Base-by-base conservation (phyloP, 2,329 filamentous ascomycete genomes). In the Ophiosphaerella herpotricha region DNA sequence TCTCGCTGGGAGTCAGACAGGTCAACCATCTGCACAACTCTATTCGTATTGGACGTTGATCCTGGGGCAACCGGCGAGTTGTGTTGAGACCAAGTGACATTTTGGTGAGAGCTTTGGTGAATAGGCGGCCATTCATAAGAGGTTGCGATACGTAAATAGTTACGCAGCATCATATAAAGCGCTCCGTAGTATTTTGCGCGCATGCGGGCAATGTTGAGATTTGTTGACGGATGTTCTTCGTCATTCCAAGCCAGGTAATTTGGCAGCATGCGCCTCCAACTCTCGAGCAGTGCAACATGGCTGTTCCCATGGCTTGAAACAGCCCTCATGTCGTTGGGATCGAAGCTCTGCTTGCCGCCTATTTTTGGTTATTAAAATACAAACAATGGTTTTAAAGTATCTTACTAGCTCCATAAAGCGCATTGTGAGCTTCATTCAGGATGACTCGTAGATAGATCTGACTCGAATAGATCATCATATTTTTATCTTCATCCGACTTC, bases 101-200 rank as follows among this genome's bases (percentile, higher is more conserved):
- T 46, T 47, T 48, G 61, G 33, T 46, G 51, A 70, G 68, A 45
- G 12, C 40, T 46, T 43, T 49, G 61, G 35, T 48, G 55, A 70
- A 68, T 46, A 13, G 65, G 67, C 13, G 68, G 72, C 21, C 70
- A 61, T 43, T 73, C 67, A 56, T 18, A 77, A 75, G 44, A 77
- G 2, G 86, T 77, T 2, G 81, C 82, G 47, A 83, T 80, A 59
- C 84, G 82, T 16, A 88, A 73, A 52, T 93, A 91, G 1, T 90
- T 90, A 21, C 94, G 84, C 69, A 94, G 89, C 23, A 93, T 92
- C 67, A 97, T 92, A 55, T 95, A 91, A 57, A 88, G 84, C 0
- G 91, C 92, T 16, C 94, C 94, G 79, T 93, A 97, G 73, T 94
- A 97, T 72, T 99, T 97, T 12, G 90, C 94, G 36, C 93, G 86